Evolutionary conservation across 2,329 filamentous ascomycete species (phyloP).

Genomic region (Xylaria digitata): DNA sequence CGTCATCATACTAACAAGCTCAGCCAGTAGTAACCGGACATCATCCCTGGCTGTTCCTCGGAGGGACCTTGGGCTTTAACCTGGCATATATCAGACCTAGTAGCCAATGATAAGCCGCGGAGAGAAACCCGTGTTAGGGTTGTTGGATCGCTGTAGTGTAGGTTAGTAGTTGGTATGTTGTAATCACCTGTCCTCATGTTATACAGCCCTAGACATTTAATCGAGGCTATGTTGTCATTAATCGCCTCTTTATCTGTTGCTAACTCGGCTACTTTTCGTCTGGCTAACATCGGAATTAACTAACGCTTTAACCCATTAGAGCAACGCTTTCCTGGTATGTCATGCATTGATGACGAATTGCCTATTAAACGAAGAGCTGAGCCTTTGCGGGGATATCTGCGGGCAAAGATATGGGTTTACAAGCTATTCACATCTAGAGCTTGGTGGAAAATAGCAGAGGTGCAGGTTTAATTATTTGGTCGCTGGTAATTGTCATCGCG

Average conservation of each 20-base stretch:
- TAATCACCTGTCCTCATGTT: slow-evolving; percentile 18
- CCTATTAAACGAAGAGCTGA: neutral
- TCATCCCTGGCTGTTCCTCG: slow-evolving; percentile 6
- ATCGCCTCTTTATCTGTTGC: neutral
- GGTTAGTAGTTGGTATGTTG: slow-evolving; percentile 10
- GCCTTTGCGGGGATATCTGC: neutral
- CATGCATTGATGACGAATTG: neutral
- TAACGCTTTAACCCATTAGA: neutral
- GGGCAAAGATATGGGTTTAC: neutral
- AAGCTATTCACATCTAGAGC: neutral
- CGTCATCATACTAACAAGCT: slow-evolving; percentile 18
- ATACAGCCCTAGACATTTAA: slow-evolving; percentile 2
- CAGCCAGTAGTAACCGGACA: slow-evolving; percentile 23
- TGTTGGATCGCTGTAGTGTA: neutral
- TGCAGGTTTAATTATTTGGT: slow-evolving; percentile 1
- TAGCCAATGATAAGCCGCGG: neutral
- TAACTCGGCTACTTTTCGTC: neutral
- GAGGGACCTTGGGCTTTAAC: slow-evolving; percentile 4
- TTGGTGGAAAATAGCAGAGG: neutral
- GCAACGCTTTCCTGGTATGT: neutral
- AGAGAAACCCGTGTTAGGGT: neutral
- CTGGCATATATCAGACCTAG: slow-evolving; percentile 19
- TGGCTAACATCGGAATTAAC: neutral
- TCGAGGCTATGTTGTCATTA: slow-evolving; percentile 20
- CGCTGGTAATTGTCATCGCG: slow-evolving; percentile 10